Conservation (phyloP, 179 eudicot species). For the Pouteria campechiana region DNA sequence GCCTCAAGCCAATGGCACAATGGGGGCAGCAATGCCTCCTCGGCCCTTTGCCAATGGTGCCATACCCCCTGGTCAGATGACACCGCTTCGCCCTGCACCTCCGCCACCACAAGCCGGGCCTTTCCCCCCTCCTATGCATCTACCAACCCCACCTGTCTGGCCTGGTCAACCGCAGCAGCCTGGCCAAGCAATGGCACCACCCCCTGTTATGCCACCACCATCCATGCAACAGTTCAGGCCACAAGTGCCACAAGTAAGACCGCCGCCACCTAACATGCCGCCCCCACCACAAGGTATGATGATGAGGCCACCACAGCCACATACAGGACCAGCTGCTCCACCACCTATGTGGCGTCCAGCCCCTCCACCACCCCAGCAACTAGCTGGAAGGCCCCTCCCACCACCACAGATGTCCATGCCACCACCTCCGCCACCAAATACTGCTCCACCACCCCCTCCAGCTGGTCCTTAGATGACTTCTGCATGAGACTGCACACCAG, state of each 20-base stretch:
- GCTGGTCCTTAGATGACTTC: neutral
- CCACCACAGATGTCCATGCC: conserved; percentile 38
- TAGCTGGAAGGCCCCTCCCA: conserved; percentile 32
- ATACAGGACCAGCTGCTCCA: conserved; percentile 34
- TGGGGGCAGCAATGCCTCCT: conserved; percentile 40
- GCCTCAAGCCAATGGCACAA: conserved; percentile 49
- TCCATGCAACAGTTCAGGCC: conserved; percentile 42
- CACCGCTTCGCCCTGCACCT: conserved; percentile 40
- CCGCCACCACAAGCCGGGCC: conserved; percentile 27
- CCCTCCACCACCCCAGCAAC: conserved; percentile 54
- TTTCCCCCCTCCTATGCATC: conserved; percentile 51
- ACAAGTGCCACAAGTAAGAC: conserved; percentile 38
- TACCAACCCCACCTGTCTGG: conserved; percentile 36
- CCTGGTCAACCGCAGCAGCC: conserved; percentile 58
- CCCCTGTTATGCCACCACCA: conserved; percentile 31
- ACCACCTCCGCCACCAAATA: conserved; percentile 38
- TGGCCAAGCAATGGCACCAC: conserved; percentile 21
- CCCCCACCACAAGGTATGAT: too few species aligned
- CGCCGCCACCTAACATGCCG: conserved; percentile 40
- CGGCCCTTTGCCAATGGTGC: conserved; percentile 64
- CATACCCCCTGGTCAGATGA: conserved; percentile 45
- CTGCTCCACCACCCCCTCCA: conserved; percentile 12
- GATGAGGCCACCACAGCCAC: conserved; percentile 39
- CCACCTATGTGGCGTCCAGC: conserved; percentile 38
- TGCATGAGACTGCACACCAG: neutral